Evolutionary conservation across 306 rosid species (phyloP), one percentile per base, ranked within the genome.

Genomic region (Medicago ruthenica): DNA sequence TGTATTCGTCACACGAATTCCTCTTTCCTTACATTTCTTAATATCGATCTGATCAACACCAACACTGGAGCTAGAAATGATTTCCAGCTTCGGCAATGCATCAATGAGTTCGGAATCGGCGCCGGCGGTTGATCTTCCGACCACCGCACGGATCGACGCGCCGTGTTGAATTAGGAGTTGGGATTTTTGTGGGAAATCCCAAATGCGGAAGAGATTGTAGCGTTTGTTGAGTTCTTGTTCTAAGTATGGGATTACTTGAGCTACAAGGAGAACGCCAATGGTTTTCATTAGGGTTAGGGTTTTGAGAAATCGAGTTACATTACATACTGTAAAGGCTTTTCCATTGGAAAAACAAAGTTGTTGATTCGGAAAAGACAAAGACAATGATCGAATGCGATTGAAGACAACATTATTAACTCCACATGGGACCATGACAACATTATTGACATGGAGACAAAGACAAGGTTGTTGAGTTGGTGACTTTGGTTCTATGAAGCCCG

Each of bases 11-110:
- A 95, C 98, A 40, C 87, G 75, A 71, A 95, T 85, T 73, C 97
- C 92, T 72, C 67, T 92, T 77, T 84, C 91, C 78, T 21, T 85
- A 8, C 97, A 95, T 53, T 73, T 84, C 0, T 51, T 47, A 47
- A 88, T 8, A 53, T 95, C 98, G 34, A 92, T 85, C 85, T 76
- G 85, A 37, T 95, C 98, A 17, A 92, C 77, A 0, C 98, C 97
- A 0, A 90, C 97, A 54, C 98, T 88, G 80, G 36, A 87, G 80
- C 88, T 77, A 16, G 97, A 80, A 7, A 95, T 62, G n/a, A 95
- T 90, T 83, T 92, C 97, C 39, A 95, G 76, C 67, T 83, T 86
- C 37, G 97, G 97, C 66, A 92, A 47, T 2, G 87, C 76, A 2
- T 87, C 82, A 24, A 95, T 89, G 34, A 90, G 55, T 12, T 67